Evolutionary conservation across 805 yeast species (phyloP).

Genomic region (Candida bentonensis): DNA sequence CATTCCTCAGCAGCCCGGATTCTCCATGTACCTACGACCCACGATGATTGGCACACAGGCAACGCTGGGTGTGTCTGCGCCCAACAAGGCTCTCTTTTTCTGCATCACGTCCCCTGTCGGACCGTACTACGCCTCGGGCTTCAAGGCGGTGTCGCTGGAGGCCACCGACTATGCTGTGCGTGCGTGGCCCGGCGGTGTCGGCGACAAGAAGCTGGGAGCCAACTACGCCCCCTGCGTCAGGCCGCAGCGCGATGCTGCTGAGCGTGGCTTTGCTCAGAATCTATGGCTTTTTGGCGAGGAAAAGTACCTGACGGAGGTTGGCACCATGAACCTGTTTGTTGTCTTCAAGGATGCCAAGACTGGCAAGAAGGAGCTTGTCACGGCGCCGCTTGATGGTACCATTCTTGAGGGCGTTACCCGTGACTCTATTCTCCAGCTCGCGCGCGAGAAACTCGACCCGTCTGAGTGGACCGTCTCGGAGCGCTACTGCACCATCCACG

Average conservation of each 20-base stretch:
- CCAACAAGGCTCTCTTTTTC: constrained; percentile 66
- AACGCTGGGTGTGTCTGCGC: constrained; percentile 75
- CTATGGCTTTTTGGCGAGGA: constrained; percentile 93
- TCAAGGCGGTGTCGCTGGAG: constrained; percentile 87
- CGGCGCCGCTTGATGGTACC: constrained; percentile 96
- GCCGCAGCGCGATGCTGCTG: constrained; percentile 84
- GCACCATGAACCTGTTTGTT: constrained; percentile 92
- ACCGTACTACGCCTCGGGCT: constrained; percentile 89
- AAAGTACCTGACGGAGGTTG: constrained; percentile 82
- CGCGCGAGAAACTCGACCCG: constrained; percentile 60
- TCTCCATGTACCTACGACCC: constrained; percentile 86
- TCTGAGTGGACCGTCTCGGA: constrained; percentile 74
- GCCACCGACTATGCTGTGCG: constrained; percentile 94
- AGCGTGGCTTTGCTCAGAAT: constrained; percentile 89
- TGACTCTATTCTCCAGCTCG: constrained; percentile 67
- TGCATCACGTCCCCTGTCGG: constrained; percentile 95
- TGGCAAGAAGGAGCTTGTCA: constrained; percentile 82
- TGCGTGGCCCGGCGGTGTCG: constrained; percentile 99
- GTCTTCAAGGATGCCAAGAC: constrained; percentile 63
- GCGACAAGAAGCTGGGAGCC: constrained; percentile 92
- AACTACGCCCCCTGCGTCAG: constrained; percentile 92
- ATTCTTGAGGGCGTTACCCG: constrained; percentile 95
- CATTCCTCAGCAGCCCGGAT: constrained; percentile 79
- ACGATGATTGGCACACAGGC: constrained; percentile 88
- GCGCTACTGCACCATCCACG: constrained; percentile 70